phyloP scores from a whole-genome alignment of 2,329 filamentous ascomycete genomes.

The Coniochaeta sp. region DNA sequence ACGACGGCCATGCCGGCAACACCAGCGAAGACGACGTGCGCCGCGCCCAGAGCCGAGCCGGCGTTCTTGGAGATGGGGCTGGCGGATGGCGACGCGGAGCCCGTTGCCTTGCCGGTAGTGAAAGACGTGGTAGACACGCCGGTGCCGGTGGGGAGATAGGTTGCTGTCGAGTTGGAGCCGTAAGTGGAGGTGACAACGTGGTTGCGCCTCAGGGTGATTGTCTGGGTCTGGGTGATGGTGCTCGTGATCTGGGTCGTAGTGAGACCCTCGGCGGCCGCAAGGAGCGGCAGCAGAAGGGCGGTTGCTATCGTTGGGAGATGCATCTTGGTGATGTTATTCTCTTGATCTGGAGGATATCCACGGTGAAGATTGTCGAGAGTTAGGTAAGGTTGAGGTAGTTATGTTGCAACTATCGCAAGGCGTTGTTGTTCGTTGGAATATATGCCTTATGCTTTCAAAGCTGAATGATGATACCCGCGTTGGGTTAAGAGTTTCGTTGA shows the following conservation, averaged over 20 bases:
- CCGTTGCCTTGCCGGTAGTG: slow-evolving; percentile 14
- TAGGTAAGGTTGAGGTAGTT: not conserved
- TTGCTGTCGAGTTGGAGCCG: slow-evolving; percentile 24
- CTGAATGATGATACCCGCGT: not conserved
- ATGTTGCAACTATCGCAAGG: not conserved
- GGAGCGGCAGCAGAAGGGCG: slow-evolving; percentile 43
- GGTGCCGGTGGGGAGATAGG: slow-evolving; percentile 14
- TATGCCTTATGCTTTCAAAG: not conserved
- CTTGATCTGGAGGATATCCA: not conserved
- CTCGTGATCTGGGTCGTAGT: slow-evolving; percentile 39
- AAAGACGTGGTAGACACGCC: slow-evolving; percentile 20
- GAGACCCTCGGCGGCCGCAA: slow-evolving; percentile 39
- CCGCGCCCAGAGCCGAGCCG: slow-evolving; percentile 34
- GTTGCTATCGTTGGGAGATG: slow-evolving; percentile 37
- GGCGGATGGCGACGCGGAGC: slow-evolving; percentile 22
- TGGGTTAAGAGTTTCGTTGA: not conserved
- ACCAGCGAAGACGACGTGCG: slow-evolving; percentile 39
- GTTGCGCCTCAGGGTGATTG: slow-evolving; percentile 30
- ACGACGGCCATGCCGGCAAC: slow-evolving; percentile 42
- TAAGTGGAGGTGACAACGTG: slow-evolving; percentile 27
- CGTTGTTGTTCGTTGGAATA: not conserved
- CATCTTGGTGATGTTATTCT: slow-evolving; percentile 23
- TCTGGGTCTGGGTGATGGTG: slow-evolving; percentile 42
- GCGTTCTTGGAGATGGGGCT: slow-evolving; percentile 30
- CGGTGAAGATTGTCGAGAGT: not conserved